These are phyloP conservation scores for Eutrema japonicum DNA, from an alignment of 345 rosid genomes.

Conservation along the genomic window DNA sequence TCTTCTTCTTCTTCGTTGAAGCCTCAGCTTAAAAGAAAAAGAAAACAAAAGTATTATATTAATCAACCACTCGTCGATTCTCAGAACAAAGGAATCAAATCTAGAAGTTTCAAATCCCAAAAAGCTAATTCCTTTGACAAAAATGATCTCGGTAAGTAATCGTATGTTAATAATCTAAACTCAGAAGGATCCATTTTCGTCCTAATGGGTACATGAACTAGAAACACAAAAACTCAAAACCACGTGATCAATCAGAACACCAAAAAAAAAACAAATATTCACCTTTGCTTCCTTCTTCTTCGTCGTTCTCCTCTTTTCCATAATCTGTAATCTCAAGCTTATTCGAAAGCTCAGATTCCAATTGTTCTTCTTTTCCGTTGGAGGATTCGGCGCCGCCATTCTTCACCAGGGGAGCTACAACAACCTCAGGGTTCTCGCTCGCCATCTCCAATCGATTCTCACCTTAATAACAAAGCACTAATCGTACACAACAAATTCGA, in stretches of 20 bases:
- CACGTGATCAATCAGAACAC: conserved; percentile 8
- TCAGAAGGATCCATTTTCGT: not conserved
- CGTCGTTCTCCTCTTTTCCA: conserved; percentile 52
- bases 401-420: conserved; percentile 43
- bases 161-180: not conserved
- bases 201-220: not conserved
- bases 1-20: conserved; percentile 91
- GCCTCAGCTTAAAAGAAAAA: conserved; percentile 48
- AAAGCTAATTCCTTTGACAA: conserved; percentile 15
- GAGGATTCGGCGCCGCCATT: conserved; percentile 45
- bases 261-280: not conserved
- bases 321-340: conserved; percentile 48
- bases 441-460: conserved; percentile 49
- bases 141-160: not conserved
- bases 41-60: not conserved
- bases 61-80: conserved; percentile 13
- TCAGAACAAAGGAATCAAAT: conserved; percentile 1
- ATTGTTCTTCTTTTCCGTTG: conserved; percentile 30
- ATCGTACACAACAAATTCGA: not conserved
- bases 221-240: not conserved
- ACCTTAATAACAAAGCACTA: conserved; percentile 7
- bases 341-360: conserved; percentile 41
- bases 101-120: not conserved
- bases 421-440: conserved; percentile 43
- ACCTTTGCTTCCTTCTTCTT: conserved; percentile 66